Conservation (phyloP, 345 rosid genomes). For the Turnera subulata region DNA sequence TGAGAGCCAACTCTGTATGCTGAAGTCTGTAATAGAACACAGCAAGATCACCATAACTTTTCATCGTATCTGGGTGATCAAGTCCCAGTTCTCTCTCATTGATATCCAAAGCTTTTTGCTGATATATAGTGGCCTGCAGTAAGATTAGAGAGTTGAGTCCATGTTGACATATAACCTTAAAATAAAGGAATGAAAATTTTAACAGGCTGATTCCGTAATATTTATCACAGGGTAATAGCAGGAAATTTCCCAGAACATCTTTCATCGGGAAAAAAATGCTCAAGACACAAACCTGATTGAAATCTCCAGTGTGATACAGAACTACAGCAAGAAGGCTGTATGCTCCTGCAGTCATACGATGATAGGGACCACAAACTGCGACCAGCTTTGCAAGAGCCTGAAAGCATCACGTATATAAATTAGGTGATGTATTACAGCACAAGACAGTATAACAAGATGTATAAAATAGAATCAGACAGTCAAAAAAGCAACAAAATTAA, state of each 20-base stretch:
- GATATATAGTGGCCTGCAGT: slow-evolving; percentile 58
- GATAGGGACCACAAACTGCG: slow-evolving; percentile 97
- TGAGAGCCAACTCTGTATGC: slow-evolving; percentile 95
- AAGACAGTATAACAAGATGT: neutral
- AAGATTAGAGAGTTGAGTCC: too few relatives aligned
- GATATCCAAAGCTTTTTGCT: slow-evolving; percentile 62
- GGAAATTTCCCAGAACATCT: too few relatives aligned
- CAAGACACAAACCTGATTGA: slow-evolving; percentile 74
- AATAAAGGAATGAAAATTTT: too few relatives aligned
- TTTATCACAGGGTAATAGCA: too few relatives aligned
- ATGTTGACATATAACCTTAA: too few relatives aligned
- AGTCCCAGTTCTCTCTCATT: slow-evolving; percentile 98
- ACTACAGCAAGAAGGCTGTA: slow-evolving; percentile 99
- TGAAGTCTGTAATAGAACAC: slow-evolving; percentile 99
- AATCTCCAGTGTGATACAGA: slow-evolving; percentile 97
- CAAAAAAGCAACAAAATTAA: neutral
- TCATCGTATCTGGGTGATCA: slow-evolving; percentile 99
- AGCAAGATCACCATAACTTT: slow-evolving; percentile 99
- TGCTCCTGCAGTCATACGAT: slow-evolving; percentile 99
- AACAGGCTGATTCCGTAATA: too few relatives aligned
- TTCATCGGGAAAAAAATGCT: slow-evolving; percentile 1
- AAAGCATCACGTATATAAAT: too few relatives aligned
- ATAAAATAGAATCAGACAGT: neutral
- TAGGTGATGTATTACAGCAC: neutral
- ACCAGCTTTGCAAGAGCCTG: slow-evolving; percentile 98